These are phyloP conservation scores for Penicillium mononematosum DNA, from an alignment of 495 filamentous ascomycete species.

Conservation along the genomic window DNA sequence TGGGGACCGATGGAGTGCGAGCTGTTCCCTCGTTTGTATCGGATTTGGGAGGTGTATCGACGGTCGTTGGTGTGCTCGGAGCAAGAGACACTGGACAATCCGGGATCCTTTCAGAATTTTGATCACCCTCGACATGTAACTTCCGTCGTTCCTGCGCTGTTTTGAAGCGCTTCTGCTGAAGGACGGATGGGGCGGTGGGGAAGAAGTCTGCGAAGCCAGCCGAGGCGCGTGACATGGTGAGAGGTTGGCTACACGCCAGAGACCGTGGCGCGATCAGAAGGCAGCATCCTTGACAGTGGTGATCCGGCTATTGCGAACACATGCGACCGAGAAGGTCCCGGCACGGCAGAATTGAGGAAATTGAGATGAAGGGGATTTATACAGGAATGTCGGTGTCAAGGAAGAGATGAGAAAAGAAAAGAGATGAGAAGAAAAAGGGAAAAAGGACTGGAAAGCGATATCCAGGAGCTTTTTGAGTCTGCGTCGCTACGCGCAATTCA, in stretches of 20 bases:
- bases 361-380: slow-evolving; percentile 1
- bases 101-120: slow-evolving; percentile 8
- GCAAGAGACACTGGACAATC: slow-evolving; percentile 8
- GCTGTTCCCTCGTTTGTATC: slow-evolving; percentile 10
- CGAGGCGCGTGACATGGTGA: slow-evolving; percentile 73
- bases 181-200: slow-evolving; percentile 74
- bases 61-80: slow-evolving; percentile 16
- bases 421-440: slow-evolving; percentile 5
- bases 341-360: slow-evolving; percentile 12
- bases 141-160: slow-evolving; percentile 40
- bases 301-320: slow-evolving; percentile 23
- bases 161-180: slow-evolving; percentile 53
- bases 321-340: slow-evolving; percentile 28
- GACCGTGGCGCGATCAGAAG: slow-evolving; percentile 34
- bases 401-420: slow-evolving; percentile 1
- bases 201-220: slow-evolving; percentile 90
- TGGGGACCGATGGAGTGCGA: slow-evolving; percentile 26
- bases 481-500: slow-evolving; percentile 4
- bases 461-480: neutral
- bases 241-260: slow-evolving; percentile 47
- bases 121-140: slow-evolving; percentile 23
- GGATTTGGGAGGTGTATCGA: slow-evolving; percentile 15
- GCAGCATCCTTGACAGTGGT: slow-evolving; percentile 45
- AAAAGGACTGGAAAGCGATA: neutral
- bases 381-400: neutral